phyloP scores from a whole-genome alignment of 164 flowering plant genomes.

The Tetracentron sinense region DNA sequence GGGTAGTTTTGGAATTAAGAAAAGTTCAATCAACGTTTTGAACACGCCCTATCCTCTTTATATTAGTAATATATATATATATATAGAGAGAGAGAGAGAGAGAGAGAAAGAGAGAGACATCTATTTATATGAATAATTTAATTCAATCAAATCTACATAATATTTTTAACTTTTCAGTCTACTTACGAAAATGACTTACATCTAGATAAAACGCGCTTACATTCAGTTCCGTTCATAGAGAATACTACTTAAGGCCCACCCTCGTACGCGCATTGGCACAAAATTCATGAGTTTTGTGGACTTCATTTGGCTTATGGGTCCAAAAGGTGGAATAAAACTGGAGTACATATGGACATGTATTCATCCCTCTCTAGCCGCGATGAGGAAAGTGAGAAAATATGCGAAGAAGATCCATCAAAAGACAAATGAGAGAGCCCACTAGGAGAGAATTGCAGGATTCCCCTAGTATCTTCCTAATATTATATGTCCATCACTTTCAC shows the following conservation, averaged over 20 bases:
- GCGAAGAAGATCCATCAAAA: background rate
- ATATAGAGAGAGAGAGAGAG: no score
- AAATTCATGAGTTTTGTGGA: background rate
- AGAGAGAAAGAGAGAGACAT: no score
- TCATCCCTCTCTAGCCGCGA: background rate
- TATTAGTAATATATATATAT: no score
- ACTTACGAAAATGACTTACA: no score
- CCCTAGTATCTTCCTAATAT: background rate
- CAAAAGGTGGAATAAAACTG: background rate
- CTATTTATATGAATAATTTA: no score
- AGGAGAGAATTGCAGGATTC: background rate
- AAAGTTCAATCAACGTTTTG: no score
- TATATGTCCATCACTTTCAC: slow-evolving; percentile 5
- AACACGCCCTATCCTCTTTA: no score
- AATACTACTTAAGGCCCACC: background rate
- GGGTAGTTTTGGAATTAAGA: no score
- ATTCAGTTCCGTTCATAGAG: background rate
- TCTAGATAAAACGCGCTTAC: background rate
- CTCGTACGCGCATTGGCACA: slow-evolving; percentile 2
- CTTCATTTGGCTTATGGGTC: background rate
- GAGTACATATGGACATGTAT: background rate
- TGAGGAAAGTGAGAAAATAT: background rate
- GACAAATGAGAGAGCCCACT: no score
- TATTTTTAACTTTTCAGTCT: no score
- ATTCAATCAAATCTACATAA: no score